Base-by-base conservation (phyloP, 1,139 yeast genomes). In the Saccharomyces hybrid region DNA sequence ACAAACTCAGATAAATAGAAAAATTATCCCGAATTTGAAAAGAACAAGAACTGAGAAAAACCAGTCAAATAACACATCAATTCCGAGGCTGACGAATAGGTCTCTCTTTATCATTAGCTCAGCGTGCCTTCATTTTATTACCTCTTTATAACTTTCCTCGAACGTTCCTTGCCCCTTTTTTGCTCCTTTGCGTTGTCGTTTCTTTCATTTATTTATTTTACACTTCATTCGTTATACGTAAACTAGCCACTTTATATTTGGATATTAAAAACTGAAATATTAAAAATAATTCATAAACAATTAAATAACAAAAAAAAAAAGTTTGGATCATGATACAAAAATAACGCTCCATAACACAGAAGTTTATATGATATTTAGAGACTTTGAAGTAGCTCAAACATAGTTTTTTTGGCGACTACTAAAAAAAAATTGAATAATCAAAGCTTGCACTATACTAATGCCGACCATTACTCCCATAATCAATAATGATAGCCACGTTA, bases 401-500 rank as follows among this genome's bases (percentile, higher is more conserved):
- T 64, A 73, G 57, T 69, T 72, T 62, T 71, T 72, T 55, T 70
- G 71, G 60, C 77, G 74, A 53, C 71, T 48, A 16, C 38, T 68
- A 61, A 75, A 75, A 65, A 75, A 65, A 57, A 73, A 62, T 60
- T 75, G 88, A 56, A 83, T 87, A 58, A 82, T 73, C 16, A 82
- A 71, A 55, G 85, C 82, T 70, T 83, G 88, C 61, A 79, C 76
- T 57, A 76, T 75, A 54, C 86, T 85, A 77, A 83, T 79, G 57
- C 84, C 84, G 52, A 81, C 84, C 81, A 81, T 83, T 66, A 82
- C 75, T 52, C 79, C 70, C 60, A 83, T 84, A 64, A 81, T 84
- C 57, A 79, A 72, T 55, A 83, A 73, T 34, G 87, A 81, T 60
- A 83, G 76, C 75, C 82, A 83, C 64, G 81, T 82, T 57, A 83